Conservation (phyloP, 257 asterid species). For the Nicotiana noctiflora region DNA sequence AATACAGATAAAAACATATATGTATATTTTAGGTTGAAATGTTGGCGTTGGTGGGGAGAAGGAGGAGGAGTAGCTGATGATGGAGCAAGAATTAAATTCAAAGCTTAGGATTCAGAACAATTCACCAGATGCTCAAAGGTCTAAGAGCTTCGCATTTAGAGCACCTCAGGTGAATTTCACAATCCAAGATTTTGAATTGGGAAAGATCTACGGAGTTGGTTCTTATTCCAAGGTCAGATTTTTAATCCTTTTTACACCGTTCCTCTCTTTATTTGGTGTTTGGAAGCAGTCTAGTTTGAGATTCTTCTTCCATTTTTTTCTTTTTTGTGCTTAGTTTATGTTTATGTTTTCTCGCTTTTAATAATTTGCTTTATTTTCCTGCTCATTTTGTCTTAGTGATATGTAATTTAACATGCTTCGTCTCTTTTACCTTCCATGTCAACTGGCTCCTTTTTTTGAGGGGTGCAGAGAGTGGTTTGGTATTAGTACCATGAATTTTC, state of each 20-base stretch:
- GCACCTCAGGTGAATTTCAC: conserved; percentile 93
- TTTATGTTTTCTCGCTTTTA: neutral
- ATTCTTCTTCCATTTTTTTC: neutral
- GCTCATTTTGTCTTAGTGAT: neutral
- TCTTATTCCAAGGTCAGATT: conserved; percentile 84
- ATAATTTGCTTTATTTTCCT: neutral
- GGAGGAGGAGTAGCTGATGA: conserved; percentile 20
- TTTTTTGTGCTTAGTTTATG: neutral
- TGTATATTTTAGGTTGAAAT: conserved; percentile 26
- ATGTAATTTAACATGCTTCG: neutral
- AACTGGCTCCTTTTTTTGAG: neutral
- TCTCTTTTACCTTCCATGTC: neutral
- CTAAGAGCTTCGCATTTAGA: conserved; percentile 79
- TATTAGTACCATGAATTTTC: neutral
- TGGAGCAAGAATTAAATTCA: conserved; percentile 86
- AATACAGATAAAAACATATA: neutral
- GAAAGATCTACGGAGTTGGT: conserved; percentile 96
- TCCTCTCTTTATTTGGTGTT: neutral
- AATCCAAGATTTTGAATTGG: conserved; percentile 92
- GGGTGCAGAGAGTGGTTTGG: neutral
- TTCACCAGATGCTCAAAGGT: conserved; percentile 52
- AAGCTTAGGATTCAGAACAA: conserved; percentile 55
- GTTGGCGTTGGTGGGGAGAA: conserved; percentile 46
- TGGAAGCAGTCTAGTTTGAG: neutral
- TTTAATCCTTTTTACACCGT: neutral